Conservation (phyloP, 768 basidiomycete genomes). For the Favolaschia claudopus region DNA sequence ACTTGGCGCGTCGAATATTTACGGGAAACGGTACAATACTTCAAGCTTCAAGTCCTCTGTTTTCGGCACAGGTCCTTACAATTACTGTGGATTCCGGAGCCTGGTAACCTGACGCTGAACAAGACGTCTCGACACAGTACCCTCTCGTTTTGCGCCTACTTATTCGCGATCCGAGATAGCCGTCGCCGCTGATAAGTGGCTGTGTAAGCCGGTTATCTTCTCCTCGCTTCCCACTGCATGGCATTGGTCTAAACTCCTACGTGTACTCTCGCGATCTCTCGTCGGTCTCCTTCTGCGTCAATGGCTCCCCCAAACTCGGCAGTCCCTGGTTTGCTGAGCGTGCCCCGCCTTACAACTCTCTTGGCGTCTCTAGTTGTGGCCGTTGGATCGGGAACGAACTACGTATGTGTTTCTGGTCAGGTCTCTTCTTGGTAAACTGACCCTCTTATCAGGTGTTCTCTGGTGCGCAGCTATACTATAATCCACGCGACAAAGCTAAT, state of each 20-base stretch:
- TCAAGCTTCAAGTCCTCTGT: no score
- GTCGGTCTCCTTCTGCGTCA: not conserved
- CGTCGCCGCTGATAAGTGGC: not conserved
- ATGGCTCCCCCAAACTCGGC: not conserved
- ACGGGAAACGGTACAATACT: no score
- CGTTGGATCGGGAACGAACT: slow-evolving; percentile 25
- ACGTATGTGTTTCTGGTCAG: slow-evolving; percentile 5
- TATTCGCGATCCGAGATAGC: no score
- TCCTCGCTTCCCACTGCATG: slow-evolving; percentile 1
- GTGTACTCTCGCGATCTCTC: not conserved
- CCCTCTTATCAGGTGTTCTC: slow-evolving; percentile 24
- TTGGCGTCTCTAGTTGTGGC: slow-evolving; percentile 24
- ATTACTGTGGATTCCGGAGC: no score
- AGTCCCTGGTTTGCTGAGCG: slow-evolving; percentile 14
- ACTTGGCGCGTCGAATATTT: no score
- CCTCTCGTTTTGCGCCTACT: no score
- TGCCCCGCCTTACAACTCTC: slow-evolving; percentile 21
- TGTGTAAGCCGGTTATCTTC: slow-evolving; percentile 1
- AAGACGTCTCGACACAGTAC: no score
- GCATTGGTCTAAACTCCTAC: no score
- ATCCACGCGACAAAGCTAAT: not conserved
- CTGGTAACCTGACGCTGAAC: no score
- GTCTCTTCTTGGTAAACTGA: not conserved
- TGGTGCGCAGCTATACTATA: not conserved
- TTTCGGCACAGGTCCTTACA: no score